Evolutionary conservation across 2,329 filamentous ascomycete species (phyloP).

Genomic region (Botrytis pseudocinerea): DNA sequence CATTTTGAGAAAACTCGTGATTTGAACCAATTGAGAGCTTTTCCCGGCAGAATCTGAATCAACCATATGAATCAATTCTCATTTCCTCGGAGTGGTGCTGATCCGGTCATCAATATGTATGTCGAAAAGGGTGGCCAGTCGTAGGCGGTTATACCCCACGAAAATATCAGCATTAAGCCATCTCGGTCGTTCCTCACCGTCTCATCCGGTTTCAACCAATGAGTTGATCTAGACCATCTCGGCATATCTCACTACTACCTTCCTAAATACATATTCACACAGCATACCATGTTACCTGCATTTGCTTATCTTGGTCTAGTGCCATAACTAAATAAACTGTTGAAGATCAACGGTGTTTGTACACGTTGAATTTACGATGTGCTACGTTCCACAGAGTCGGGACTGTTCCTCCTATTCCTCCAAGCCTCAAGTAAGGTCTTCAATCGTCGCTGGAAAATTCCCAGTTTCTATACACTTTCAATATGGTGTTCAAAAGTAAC

Average conservation of each 20-base stretch:
- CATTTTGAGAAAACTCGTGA: background rate
- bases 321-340: background rate
- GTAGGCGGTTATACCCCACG: background rate
- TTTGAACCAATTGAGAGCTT: background rate
- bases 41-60: background rate
- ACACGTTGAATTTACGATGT: background rate
- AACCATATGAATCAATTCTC: background rate
- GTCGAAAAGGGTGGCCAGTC: background rate
- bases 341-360: background rate
- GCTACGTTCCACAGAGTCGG: background rate
- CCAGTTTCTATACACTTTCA: background rate
- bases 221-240: background rate
- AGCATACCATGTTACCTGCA: background rate
- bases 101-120: background rate
- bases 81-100: background rate
- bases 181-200: background rate
- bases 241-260: background rate
- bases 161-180: background rate
- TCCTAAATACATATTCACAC: background rate
- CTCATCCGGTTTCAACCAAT: background rate
- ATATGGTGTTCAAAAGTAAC: background rate
- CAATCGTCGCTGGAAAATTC: background rate
- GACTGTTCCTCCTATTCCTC: fast-evolving
- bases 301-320: background rate
- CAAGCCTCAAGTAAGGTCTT: background rate